phyloP scores from a whole-genome alignment of 176 grass and related monocot genomes.

The Musa schizocarpa region DNA sequence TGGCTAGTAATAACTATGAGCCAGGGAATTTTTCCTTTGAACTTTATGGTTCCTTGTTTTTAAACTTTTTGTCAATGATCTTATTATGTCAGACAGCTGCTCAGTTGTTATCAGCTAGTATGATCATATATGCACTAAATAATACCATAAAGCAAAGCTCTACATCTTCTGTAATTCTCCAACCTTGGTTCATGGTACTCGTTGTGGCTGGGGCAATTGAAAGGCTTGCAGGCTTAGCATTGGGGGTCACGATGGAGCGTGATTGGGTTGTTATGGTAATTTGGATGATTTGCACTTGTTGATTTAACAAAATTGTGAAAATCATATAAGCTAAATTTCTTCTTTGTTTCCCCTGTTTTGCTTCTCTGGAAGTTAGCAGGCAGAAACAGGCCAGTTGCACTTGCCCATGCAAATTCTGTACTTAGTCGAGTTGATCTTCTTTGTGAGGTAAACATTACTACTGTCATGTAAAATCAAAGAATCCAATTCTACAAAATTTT shows the following conservation, averaged over 20 bases:
- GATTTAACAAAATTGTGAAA: not conserved
- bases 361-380: slow-evolving; percentile 78
- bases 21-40: not conserved
- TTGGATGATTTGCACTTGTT: not conserved
- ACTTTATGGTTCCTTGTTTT: not conserved
- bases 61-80: slow-evolving; percentile 15
- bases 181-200: slow-evolving; percentile 83
- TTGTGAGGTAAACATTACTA: slow-evolving; percentile 44
- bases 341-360: slow-evolving; percentile 13
- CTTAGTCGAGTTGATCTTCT: slow-evolving; percentile 90
- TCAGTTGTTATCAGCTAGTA: slow-evolving; percentile 74
- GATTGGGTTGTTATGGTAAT: slow-evolving; percentile 96
- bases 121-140: slow-evolving; percentile 78
- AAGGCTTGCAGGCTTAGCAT: slow-evolving; percentile 73
- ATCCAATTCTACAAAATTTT: not conserved
- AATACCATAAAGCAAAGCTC: slow-evolving; percentile 36
- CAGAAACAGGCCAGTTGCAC: slow-evolving; percentile 73
- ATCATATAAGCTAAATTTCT: not conserved
- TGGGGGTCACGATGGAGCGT: slow-evolving; percentile 86
- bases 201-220: slow-evolving; percentile 68
- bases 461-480: not conserved
- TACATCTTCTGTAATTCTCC: slow-evolving; percentile 55
- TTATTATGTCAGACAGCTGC: slow-evolving; percentile 57
- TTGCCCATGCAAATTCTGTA: slow-evolving; percentile 88
- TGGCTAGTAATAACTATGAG: not conserved